Evolutionary conservation across 2,329 filamentous ascomycete species (phyloP), one percentile per base, ranked within the genome.

Genomic region (Aspergillus piperis): DNA sequence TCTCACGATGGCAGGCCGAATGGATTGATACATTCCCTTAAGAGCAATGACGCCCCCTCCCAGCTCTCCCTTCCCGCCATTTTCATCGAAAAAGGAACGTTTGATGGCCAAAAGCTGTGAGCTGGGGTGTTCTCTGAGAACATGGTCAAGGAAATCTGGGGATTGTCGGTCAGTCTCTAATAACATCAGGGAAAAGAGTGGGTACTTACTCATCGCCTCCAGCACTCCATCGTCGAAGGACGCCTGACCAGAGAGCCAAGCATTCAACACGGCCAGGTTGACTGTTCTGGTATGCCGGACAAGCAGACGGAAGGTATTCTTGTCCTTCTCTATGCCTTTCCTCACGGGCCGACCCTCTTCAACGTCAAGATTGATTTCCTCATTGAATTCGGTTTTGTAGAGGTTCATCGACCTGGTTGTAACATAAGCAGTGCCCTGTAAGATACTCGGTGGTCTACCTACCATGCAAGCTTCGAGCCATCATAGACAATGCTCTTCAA

Each of bases 11-110:
- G 88, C 89, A 21, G 94, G 84, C 44, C 92, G 87, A 54, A 97
- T 88, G 0, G 93, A 92, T 8, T 92, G 87, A 69, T 96, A 98
- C 4, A 92, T 89, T 30, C 95, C 95, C 73, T 96, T 96, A 79
- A 91, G 88, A 0, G 92, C 91, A 70, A 92, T 87, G 2, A 95
- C 81, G 58, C 82, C 86, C 21, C 83, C 79, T 36, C 87, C 84
- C n/a, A 96, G 83, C 3, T 82, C 76, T 6, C 73, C 73, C 0
- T 80, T 76, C 21, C 82, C 71, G 2, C 83, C 83, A 1, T 79
- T 67, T 1, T 79, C 77, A 41, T 86, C 80, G 76, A 96, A 98
- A 72, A 96, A 96, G 7, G 88, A 91, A 11, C 93, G 87, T 75
- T 92, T 94, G 75, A 97, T 90, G 0, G 86, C 77, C 0, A 88